phyloP scores from a whole-genome alignment of 2,329 filamentous ascomycete genomes.

The Alternaria conjuncta region DNA sequence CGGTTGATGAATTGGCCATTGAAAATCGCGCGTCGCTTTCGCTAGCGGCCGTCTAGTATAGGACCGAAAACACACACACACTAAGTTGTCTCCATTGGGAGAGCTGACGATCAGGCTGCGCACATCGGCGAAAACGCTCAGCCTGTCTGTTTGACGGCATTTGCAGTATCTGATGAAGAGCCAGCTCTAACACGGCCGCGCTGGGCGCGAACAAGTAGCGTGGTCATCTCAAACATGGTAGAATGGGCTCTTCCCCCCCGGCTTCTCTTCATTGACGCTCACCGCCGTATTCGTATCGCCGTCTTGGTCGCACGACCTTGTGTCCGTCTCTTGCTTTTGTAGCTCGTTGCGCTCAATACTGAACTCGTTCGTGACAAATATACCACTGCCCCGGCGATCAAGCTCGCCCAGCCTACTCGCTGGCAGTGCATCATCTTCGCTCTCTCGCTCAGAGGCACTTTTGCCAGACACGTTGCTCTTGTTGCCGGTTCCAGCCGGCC shows the following conservation, averaged over 20 bases:
- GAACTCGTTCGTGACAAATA: conserved; percentile 31
- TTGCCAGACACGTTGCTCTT: conserved; percentile 9
- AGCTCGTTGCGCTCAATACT: conserved; percentile 18
- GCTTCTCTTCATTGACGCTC: conserved; percentile 19
- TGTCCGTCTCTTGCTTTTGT: conserved; percentile 11
- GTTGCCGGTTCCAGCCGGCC: conserved; percentile 10
- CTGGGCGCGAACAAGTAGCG: background rate
- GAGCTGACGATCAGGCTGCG: background rate
- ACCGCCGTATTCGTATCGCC: conserved; percentile 6
- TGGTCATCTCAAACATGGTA: conserved; percentile 19
- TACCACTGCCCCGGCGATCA: conserved; percentile 19
- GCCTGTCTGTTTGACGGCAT: background rate
- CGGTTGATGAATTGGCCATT: background rate
- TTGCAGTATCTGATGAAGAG: background rate
- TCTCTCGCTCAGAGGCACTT: conserved; percentile 21
- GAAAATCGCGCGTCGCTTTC: background rate
- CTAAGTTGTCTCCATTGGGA: background rate
- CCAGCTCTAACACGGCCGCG: background rate
- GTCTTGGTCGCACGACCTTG: conserved; percentile 10
- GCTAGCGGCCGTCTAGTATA: background rate
- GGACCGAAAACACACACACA: background rate
- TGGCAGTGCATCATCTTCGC: conserved; percentile 17
- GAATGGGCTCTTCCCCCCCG: conserved; percentile 17
- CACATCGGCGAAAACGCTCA: background rate
- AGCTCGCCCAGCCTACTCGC: background rate